Evolutionary conservation across 2,329 filamentous ascomycete species (phyloP), one percentile per base, ranked within the genome.

Genomic region (Fusarium miscanthi): DNA sequence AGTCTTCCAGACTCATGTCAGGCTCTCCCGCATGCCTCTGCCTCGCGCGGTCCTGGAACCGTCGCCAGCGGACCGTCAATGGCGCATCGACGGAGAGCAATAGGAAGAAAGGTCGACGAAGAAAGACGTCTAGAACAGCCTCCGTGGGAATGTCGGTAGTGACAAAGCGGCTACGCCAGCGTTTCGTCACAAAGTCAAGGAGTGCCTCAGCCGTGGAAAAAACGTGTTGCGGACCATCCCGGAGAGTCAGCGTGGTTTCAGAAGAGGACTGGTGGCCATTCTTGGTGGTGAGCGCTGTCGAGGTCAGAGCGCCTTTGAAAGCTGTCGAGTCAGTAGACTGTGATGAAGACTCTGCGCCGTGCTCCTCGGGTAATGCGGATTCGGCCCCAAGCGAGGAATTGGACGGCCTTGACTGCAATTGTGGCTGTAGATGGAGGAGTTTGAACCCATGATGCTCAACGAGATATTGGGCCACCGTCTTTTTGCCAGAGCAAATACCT

Each of bases 401-500:
- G 38, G 58, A 60, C 19, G 66, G 51, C 31, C n/a, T 59, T 37
- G 65, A 38, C 35, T 60, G 53, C 33, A 60, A 62, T 35, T 66
- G 60, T 51, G 66, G 61, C 62, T 76, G 66, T 35, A 97, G 86
- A 76, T 89, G 87, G 63, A 98, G 87, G 51, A 89, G 89, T 68
- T 88, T 90, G 83, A 98, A 99, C 69, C 89, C 90, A 82, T 98
- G 93, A 73, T 95, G 89, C 72, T 94, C 89, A 72, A 95, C 89
- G 13, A 99, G 89, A 80, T 97, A 98, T 60, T 93, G 89, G 64
- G 94, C 94, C 73, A 98, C 93, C 14, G 94, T 94, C 80, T 91
- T 91, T 85, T 98, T 98, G 78, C 96, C 96, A 53, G 95, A 91
- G 84, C 95, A 98, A 77, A 98, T 95, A 78, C 93, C 95, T 96